Conservation (phyloP, 2,329 filamentous ascomycete genomes). For the Colletotrichum spaethianum region DNA sequence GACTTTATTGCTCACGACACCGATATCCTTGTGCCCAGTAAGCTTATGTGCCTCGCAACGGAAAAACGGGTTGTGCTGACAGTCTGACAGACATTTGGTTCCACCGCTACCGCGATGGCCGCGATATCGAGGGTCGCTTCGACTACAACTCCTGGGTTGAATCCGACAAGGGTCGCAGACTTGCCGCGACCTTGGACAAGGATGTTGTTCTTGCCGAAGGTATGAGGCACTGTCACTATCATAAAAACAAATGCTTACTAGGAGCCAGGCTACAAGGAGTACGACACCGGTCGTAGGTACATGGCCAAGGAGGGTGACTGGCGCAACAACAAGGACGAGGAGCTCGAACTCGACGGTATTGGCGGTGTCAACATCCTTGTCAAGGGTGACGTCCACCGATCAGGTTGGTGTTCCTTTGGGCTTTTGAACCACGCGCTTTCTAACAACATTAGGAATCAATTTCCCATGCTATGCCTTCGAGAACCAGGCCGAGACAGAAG, state of each 20-base stretch:
- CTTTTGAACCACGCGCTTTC: no score
- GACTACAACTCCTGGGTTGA: constrained; percentile 99
- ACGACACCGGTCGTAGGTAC: constrained; percentile 89
- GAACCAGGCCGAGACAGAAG: constrained; percentile 98
- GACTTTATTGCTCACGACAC: constrained; percentile 95
- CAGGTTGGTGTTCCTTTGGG: constrained; percentile 71
- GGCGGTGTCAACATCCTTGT: constrained; percentile 98
- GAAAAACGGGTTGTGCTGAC: constrained; percentile 34
- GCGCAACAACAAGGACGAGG: constrained; percentile 91
- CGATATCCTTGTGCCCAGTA: constrained; percentile 96
- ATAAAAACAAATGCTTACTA: constrained; percentile 41
- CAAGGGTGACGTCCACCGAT: constrained; percentile 97
- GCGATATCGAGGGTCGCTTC: constrained; percentile 95
- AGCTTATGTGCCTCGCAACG: constrained; percentile 51
- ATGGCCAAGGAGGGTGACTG: constrained; percentile 95
- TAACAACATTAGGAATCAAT: constrained; percentile 81
- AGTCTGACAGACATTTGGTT: constrained; percentile 88
- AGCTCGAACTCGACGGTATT: constrained; percentile 94
- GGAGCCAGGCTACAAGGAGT: constrained; percentile 88
- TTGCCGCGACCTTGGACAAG: constrained; percentile 81
- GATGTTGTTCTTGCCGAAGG: constrained; percentile 91
- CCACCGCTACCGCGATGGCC: constrained; percentile 84
- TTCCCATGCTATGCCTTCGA: constrained; percentile 98
- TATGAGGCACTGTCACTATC: constrained; percentile 51
- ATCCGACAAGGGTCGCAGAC: constrained; percentile 84